Evolutionary conservation across 139 green algal genomes (phyloP).

Genomic region (Ettlia oleoabundans): DNA sequence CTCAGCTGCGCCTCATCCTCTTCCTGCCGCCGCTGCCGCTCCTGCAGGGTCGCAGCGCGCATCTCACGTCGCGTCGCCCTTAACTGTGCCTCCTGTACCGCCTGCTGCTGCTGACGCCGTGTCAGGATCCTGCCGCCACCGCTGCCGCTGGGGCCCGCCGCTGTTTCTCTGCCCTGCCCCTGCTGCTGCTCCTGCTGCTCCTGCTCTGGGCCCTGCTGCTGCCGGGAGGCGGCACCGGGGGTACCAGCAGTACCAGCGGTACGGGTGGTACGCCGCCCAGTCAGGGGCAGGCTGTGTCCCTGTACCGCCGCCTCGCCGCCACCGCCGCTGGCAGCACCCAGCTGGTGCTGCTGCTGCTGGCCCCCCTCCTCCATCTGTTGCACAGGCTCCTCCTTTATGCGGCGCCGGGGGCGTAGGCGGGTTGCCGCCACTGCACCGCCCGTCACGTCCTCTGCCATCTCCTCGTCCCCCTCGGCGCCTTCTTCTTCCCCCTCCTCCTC

Average conservation of each 20-base stretch:
- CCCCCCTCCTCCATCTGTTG: no score
- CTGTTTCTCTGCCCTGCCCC: neutral
- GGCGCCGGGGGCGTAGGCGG: neutral
- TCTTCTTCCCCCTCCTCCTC: conserved; percentile 12
- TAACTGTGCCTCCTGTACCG: neutral
- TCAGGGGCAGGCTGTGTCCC: neutral
- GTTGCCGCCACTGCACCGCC: neutral
- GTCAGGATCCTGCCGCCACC: conserved; percentile 3
- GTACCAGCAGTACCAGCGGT: no score
- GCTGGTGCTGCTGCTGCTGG: neutral
- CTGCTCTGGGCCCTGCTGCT: neutral
- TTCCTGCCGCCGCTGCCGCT: conserved; percentile 20
- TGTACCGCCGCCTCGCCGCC: neutral
- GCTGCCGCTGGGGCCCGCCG: neutral
- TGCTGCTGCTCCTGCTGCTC: neutral
- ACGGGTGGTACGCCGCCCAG: no score
- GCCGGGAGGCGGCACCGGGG: neutral
- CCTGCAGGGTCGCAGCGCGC: neutral
- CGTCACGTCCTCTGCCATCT: neutral
- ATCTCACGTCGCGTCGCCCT: neutral
- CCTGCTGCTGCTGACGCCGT: conserved; percentile 1
- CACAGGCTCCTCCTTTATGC: neutral
- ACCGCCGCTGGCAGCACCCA: neutral
- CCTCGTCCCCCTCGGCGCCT: neutral
- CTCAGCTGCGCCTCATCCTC: neutral